phyloP scores from a whole-genome alignment of 306 rosid species.

The Glycine tomentella region DNA sequence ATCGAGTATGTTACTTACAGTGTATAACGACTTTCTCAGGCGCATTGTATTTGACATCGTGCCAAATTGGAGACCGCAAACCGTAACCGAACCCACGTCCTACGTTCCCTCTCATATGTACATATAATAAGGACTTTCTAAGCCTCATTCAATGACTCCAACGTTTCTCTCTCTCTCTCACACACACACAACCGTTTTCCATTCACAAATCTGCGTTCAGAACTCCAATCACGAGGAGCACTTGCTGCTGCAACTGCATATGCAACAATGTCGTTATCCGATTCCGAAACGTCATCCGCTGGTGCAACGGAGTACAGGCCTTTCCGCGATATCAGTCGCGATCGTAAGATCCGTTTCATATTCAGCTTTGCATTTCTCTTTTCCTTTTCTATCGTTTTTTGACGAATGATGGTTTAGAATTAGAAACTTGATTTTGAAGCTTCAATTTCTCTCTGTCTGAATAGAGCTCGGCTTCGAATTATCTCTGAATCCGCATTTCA shows the following conservation, averaged over 20 bases:
- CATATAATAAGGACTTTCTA: slow-evolving; percentile 56
- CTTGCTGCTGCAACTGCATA: slow-evolving; percentile 1
- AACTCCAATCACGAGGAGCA: slow-evolving; percentile 38
- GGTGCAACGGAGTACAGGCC: slow-evolving; percentile 67
- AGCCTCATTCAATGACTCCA: slow-evolving; percentile 23
- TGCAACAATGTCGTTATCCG: slow-evolving; percentile 80
- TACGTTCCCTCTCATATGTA: slow-evolving; percentile 32
- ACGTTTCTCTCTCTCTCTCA: background rate
- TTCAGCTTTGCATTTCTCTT: background rate
- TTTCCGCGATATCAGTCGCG: slow-evolving; percentile 80
- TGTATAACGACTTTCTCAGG: slow-evolving; percentile 1
- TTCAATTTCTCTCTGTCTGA: no score
- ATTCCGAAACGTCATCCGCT: slow-evolving; percentile 71
- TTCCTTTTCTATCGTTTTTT: background rate
- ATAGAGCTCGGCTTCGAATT: slow-evolving; percentile 13
- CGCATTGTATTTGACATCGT: slow-evolving; percentile 23
- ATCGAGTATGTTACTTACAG: background rate
- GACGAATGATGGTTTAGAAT: background rate
- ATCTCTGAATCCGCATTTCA: slow-evolving; percentile 12
- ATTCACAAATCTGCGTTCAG: slow-evolving; percentile 35
- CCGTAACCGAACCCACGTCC: slow-evolving; percentile 45
- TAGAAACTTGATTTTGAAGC: background rate
- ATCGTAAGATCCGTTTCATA: slow-evolving; percentile 61
- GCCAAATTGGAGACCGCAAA: background rate
- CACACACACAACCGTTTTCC: slow-evolving; percentile 30